Percentiles rank a stretch among this genome's conserved stretches.
Conservation (phyloP, 1,284 basidiomycete genomes). For the Trichosporon faecale region DNA sequence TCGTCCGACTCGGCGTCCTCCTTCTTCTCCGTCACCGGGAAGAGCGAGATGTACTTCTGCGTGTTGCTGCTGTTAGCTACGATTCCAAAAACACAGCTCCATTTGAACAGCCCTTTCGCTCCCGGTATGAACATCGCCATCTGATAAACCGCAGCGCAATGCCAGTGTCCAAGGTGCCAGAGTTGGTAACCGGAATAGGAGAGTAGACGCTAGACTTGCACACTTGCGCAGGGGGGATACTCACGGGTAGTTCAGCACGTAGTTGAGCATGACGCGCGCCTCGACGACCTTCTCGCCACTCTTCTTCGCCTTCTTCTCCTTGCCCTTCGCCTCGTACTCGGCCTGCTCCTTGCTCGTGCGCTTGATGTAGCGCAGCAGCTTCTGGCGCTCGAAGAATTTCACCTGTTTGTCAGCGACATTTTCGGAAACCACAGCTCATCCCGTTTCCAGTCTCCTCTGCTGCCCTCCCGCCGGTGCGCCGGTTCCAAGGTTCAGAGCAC, state of each 20-base stretch:
- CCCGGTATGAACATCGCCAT: no score
- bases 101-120: no score
- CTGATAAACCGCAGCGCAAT: no score
- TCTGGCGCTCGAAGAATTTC: conserved; percentile 86
- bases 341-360: conserved; percentile 59
- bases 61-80: conserved; percentile 61
- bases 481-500: no score
- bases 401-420: conserved; percentile 51
- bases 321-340: conserved; percentile 48
- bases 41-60: conserved; percentile 80
- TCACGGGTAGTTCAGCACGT: conserved; percentile 63
- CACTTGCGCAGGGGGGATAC: no score
- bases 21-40: conserved; percentile 58
- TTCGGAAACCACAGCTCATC: no score
- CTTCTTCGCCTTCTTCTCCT: conserved; percentile 41
- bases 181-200: no score
- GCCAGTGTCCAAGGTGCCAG: no score
- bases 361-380: conserved; percentile 68
- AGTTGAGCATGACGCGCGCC: conserved; percentile 73
- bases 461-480: no score
- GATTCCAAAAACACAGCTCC: no score
- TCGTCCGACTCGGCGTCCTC: conserved; percentile 18
- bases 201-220: no score
- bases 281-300: conserved; percentile 59
- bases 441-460: no score